Conservation (phyloP, 495 filamentous ascomycete species). For the Halenospora varia region DNA sequence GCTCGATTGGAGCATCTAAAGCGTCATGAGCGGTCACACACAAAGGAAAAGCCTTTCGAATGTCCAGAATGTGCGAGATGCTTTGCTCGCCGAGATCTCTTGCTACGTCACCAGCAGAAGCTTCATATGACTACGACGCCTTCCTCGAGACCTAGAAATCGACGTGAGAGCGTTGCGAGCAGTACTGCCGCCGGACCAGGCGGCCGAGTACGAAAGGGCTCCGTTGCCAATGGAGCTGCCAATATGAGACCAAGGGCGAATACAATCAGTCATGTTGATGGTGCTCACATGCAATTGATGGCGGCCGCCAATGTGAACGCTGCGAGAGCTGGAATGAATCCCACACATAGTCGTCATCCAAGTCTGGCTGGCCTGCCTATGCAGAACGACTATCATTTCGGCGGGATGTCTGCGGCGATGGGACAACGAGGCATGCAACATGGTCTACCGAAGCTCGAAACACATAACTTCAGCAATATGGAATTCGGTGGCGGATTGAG, state of each 20-base stretch:
- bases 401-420: conserved; percentile 66
- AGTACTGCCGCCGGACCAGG: conserved; percentile 59
- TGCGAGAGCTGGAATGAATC: conserved; percentile 23
- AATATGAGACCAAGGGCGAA: conserved; percentile 88
- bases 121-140: conserved; percentile 94
- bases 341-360: conserved; percentile 56
- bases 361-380: conserved; percentile 64
- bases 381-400: conserved; percentile 59
- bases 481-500: conserved; percentile 62
- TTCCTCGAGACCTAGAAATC: conserved; percentile 80
- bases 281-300: conserved; percentile 64
- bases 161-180: conserved; percentile 80
- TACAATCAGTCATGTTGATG: conserved; percentile 94
- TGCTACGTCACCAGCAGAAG: conserved; percentile 97
- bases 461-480: conserved; percentile 60
- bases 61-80: conserved; percentile 93
- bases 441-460: conserved; percentile 81
- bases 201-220: conserved; percentile 87
- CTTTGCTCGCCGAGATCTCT: conserved; percentile 89
- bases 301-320: conserved; percentile 54
- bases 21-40: conserved; percentile 96
- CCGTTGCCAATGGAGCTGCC: conserved; percentile 60
- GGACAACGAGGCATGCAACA: conserved; percentile 59
- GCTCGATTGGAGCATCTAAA: conserved; percentile 96
- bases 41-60: conserved; percentile 98